phyloP scores from a whole-genome alignment of 2,329 filamentous ascomycete genomes.

The Lanzia echinophila region DNA sequence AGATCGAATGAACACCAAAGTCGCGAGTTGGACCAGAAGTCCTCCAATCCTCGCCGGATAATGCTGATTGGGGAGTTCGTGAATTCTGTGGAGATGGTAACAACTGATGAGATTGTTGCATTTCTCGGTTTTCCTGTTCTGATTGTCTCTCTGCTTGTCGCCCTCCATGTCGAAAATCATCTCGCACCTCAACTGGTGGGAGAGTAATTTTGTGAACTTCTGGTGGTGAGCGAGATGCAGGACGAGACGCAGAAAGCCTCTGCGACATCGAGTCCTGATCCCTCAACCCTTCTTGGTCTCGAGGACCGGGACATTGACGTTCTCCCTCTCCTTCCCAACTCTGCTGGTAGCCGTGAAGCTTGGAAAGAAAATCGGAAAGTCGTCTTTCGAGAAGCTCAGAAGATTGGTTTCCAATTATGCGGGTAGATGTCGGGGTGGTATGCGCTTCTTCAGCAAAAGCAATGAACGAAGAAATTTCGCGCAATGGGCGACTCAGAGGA shows the following conservation, averaged over 20 bases:
- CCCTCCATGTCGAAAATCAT: conserved; percentile 25
- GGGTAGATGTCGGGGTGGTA: conserved; percentile 24
- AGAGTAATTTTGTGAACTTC: conserved; percentile 30
- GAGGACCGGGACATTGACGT: conserved; percentile 53
- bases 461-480: conserved; percentile 29
- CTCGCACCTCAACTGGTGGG: conserved; percentile 30
- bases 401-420: conserved; percentile 23
- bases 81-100: conserved; percentile 20
- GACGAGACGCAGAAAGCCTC: conserved; percentile 49
- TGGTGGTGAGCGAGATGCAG: conserved; percentile 41
- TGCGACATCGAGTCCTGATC: conserved; percentile 60
- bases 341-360: conserved; percentile 31
- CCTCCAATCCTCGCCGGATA: conserved; percentile 22
- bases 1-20: conserved; percentile 31
- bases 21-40: conserved; percentile 24
- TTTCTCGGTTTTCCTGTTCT: conserved; percentile 20
- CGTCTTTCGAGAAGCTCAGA: conserved; percentile 27
- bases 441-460: conserved; percentile 28
- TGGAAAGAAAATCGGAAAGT: conserved; percentile 29
- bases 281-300: conserved; percentile 45
- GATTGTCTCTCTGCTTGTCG: conserved; percentile 21
- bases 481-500: conserved; percentile 28
- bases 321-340: conserved; percentile 31
- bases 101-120: conserved; percentile 13
- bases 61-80: conserved; percentile 14